phyloP scores from a whole-genome alignment of 305 asterid species.

The Rubia tinctorum region DNA sequence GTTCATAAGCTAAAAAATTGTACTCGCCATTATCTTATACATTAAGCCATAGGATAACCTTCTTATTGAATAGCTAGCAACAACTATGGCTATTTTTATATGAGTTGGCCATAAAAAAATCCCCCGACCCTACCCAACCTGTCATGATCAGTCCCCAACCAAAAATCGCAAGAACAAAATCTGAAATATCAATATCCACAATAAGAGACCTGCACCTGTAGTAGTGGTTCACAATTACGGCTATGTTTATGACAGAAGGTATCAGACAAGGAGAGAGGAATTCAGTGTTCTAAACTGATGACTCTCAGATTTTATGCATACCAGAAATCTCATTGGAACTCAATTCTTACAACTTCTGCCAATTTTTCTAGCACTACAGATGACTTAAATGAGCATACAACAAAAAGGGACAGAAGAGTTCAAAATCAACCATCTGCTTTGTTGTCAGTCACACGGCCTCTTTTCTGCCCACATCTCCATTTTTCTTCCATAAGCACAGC shows the following conservation, averaged over 20 bases:
- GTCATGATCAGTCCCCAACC: too few species aligned
- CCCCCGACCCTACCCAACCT: too few species aligned
- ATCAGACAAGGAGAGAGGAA: background rate
- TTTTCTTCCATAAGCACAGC: background rate
- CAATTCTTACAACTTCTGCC: background rate
- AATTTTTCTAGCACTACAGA: background rate
- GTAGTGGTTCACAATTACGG: background rate
- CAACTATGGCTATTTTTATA: background rate
- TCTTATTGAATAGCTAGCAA: background rate
- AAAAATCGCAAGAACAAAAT: background rate
- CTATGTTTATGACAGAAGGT: background rate
- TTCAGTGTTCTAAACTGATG: background rate
- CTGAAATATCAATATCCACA: background rate
- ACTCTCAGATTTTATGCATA: background rate
- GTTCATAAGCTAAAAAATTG: background rate
- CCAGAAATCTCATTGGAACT: background rate
- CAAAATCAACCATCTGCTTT: background rate
- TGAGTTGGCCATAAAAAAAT: too few species aligned
- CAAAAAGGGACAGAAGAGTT: background rate
- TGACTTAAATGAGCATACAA: background rate
- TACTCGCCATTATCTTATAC: background rate
- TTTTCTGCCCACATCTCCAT: background rate
- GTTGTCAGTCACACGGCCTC: background rate
- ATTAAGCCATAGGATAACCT: conserved; percentile 1
- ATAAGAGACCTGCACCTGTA: background rate